These are phyloP conservation scores for Candida ficus DNA, from an alignment of 805 yeast genomes.

Conservation along the genomic window DNA sequence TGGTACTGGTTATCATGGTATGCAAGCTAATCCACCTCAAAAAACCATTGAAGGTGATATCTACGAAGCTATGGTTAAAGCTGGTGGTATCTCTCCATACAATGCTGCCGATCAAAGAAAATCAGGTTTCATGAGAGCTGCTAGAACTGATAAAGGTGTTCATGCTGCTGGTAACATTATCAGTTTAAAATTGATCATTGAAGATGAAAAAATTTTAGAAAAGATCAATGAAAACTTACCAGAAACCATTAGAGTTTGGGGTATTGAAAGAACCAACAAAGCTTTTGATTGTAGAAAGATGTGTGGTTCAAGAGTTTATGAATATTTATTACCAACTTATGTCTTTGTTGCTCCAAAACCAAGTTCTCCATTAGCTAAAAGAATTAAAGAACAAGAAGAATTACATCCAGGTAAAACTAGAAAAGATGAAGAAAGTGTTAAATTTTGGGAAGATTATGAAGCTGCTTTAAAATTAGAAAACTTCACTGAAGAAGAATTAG, in stretches of 20 bases:
- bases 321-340: conserved; percentile 88
- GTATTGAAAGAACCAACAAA: conserved; percentile 80
- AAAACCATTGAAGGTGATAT: conserved; percentile 89
- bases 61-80: conserved; percentile 74
- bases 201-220: conserved; percentile 61
- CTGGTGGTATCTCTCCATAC: conserved; percentile 85
- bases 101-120: conserved; percentile 87
- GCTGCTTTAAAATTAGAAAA: conserved; percentile 31
- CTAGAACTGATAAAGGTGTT: conserved; percentile 91
- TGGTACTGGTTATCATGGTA: conserved; percentile 95
- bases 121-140: conserved; percentile 81
- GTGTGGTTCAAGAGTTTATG: conserved; percentile 95
- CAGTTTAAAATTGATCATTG: conserved; percentile 76
- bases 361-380: conserved; percentile 54
- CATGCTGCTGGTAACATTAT: conserved; percentile 96
- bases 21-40: conserved; percentile 87
- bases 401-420: conserved; percentile 56
- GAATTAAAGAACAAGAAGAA: conserved; percentile 46
- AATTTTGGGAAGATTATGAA: conserved; percentile 62
- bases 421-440: conserved; percentile 61
- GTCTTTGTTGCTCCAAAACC: conserved; percentile 91
- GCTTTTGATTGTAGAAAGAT: conserved; percentile 91
- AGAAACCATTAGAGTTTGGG: conserved; percentile 89
- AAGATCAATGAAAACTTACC: conserved; percentile 77
- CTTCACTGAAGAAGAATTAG: conserved; percentile 26